Evolutionary conservation across 306 rosid species (phyloP), one percentile per base, ranked within the genome.

Genomic region (Heteromeles arbutifolia): DNA sequence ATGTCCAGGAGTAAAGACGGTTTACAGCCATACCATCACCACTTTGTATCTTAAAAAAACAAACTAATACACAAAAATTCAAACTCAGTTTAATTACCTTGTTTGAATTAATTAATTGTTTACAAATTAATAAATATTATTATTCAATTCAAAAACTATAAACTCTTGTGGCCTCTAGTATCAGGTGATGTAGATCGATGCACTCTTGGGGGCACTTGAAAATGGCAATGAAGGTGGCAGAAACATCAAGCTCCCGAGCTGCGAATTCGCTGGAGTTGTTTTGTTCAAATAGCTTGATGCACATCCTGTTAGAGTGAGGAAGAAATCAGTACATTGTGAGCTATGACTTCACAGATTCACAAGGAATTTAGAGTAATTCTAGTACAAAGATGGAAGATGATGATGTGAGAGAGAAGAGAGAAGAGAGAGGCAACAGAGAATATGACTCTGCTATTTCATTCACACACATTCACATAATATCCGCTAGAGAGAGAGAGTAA

Each of bases 161-260:
- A 10, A 58, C 58, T 22, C 45, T 79, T 74, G 59, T 72, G 80
- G 26, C 86, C 90, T 79, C 77, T 84, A 68, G 83, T 82, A 52
- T 82, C 74, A 24, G 98, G 88, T 78, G 95, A 86, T 1, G 91
- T 69, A 59, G 96, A n/a, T n/a, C n/a, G n/a, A 88, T 0, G 92
- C 86, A 78, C 85, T 89, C 74, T 89, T 90, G 61, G 95, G 69
- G 28, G 78, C 59, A 65, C 48, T 32, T 15, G 96, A 81, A 77
- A 87, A 83, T 17, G 93, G 84, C 85, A 87, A 74, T 39, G 98
- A 74, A 17, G 94, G 84, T 3, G 90, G 84, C 4, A 74, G 52
- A 68, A 85, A 87, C 86, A 79, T 74, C 81, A 80, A 74, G 74
- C 78, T 84, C 19, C 80, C 83, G 0, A 83, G 65, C 80, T 82